Percentiles rank a stretch among this genome's conserved stretches.
Evolutionary conservation across 164 flowering plant genomes (phyloP).

Genomic region (Echeveria elegans): DNA sequence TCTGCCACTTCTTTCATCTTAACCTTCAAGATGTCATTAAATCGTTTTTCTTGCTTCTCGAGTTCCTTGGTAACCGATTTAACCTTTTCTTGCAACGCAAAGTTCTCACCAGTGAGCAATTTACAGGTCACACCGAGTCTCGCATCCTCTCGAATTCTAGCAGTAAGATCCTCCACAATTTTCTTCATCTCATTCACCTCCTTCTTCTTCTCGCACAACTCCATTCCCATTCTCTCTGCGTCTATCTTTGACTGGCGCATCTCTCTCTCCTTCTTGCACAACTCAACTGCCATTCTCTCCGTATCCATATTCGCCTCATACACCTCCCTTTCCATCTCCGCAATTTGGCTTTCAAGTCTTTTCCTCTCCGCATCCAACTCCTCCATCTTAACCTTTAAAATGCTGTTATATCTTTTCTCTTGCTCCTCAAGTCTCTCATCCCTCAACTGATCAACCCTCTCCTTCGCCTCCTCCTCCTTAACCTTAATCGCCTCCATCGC

Average conservation of each 20-base stretch:
- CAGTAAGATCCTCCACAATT: not conserved
- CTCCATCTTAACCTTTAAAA: slow-evolving; percentile 1
- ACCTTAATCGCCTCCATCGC: slow-evolving; percentile 7
- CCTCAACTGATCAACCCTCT: not conserved
- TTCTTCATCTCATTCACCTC: not conserved
- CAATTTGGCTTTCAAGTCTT: not conserved
- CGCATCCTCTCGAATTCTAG: not conserved
- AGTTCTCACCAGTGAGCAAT: not conserved
- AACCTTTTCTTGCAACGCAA: not conserved
- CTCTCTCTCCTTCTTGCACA: no score
- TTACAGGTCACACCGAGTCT: not conserved
- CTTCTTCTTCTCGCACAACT: slow-evolving; percentile 2
- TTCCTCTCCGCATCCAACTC: not conserved
- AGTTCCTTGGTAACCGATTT: no score
- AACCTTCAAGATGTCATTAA: no score
- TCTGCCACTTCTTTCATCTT: no score
- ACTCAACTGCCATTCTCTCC: no score
- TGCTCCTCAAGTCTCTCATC: slow-evolving; percentile 8
- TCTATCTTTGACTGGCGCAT: not conserved
- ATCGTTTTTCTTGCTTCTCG: not conserved
- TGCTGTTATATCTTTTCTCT: not conserved
- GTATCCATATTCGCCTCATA: no score
- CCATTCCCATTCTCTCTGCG: not conserved
- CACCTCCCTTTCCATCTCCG: not conserved
- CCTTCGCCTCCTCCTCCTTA: not conserved